phyloP scores from a whole-genome alignment of 2,329 filamentous ascomycete species.

The Eutypella sp. region DNA sequence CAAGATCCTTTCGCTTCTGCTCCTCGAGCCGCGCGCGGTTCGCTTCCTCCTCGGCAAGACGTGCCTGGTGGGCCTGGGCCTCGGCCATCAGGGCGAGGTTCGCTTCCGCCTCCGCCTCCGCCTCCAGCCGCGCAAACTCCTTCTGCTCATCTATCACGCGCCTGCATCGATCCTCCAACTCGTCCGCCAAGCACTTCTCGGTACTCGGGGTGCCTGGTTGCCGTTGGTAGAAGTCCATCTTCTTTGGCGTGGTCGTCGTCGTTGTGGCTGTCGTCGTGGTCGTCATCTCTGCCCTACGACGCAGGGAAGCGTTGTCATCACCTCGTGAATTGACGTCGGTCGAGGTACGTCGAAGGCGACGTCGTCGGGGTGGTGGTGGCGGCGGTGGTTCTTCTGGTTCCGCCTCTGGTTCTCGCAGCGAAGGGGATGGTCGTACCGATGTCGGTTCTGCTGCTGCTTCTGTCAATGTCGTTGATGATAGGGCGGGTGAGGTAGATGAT shows the following conservation, averaged over 20 bases:
- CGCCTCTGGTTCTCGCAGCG: too few species aligned
- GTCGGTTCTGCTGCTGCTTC: too few species aligned
- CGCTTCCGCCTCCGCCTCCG: too few species aligned
- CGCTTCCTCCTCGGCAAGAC: too few species aligned
- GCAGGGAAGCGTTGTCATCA: not conserved
- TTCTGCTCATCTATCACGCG: constrained; percentile 17
- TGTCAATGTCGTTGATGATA: not conserved
- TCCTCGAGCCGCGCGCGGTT: constrained; percentile 45
- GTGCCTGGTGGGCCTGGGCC: too few species aligned
- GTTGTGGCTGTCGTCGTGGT: not conserved
- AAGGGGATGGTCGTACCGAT: too few species aligned
- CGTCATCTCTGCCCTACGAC: constrained; percentile 6
- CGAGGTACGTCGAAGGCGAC: constrained; percentile 16
- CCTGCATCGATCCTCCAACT: constrained; percentile 13
- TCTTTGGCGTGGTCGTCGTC: constrained; percentile 5
- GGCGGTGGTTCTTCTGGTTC: too few species aligned
- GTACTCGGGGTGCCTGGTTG: too few species aligned
- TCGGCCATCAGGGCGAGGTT: too few species aligned
- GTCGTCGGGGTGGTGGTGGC: constrained; percentile 13
- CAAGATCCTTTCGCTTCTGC: constrained; percentile 44
- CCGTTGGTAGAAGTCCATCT: too few species aligned
- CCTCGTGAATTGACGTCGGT: not conserved
- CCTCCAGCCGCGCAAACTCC: constrained; percentile 36
- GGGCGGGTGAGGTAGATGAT: not conserved
- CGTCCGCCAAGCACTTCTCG: constrained; percentile 15